phyloP scores from a whole-genome alignment of 306 rosid species.

The Malus orientalis region DNA sequence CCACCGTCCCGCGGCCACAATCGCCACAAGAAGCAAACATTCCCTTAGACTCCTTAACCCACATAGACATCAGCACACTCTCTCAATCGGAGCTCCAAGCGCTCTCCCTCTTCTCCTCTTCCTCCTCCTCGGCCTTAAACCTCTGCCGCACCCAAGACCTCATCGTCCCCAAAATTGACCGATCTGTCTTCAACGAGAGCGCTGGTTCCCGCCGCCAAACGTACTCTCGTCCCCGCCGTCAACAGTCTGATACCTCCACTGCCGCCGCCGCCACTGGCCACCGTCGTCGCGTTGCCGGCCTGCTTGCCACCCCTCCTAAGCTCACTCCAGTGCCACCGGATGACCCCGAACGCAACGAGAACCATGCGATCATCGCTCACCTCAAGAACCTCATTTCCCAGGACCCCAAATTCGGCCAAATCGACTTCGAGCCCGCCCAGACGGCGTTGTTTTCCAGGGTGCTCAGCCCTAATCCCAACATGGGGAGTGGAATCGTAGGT shows the following conservation, averaged over 20 bases:
- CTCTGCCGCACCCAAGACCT: slow-evolving; percentile 21
- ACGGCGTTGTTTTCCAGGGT: not conserved
- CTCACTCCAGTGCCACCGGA: slow-evolving; percentile 26
- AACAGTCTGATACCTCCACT: slow-evolving; percentile 28
- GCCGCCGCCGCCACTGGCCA: slow-evolving; percentile 30
- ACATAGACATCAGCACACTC: slow-evolving; percentile 45
- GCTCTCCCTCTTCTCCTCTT: slow-evolving; percentile 46
- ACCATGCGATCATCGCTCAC: slow-evolving; percentile 48
- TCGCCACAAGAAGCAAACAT: not conserved
- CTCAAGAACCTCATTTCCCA: slow-evolving; percentile 48
- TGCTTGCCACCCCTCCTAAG: slow-evolving; percentile 37
- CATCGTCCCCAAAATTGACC: slow-evolving; percentile 59
- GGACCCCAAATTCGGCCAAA: slow-evolving; percentile 60
- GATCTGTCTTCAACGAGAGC: slow-evolving; percentile 61
- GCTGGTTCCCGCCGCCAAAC: slow-evolving; percentile 81
- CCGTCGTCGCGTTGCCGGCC: slow-evolving; percentile 54
- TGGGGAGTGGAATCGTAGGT: not conserved
- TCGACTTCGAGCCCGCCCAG: slow-evolving; percentile 29
- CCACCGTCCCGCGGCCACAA: not conserved
- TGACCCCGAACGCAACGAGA: slow-evolving; percentile 41
- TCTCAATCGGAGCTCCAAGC: slow-evolving; percentile 65
- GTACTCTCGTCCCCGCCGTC: slow-evolving; percentile 43
- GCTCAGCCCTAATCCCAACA: not conserved
- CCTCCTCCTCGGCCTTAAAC: slow-evolving; percentile 44
- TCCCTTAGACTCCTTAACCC: slow-evolving; percentile 24